A percentile compares a stretch with the other conserved stretches of the same genome.
These are phyloP conservation scores for Amyloporia xantha DNA, from an alignment of 768 basidiomycete species.

Conservation along the genomic window DNA sequence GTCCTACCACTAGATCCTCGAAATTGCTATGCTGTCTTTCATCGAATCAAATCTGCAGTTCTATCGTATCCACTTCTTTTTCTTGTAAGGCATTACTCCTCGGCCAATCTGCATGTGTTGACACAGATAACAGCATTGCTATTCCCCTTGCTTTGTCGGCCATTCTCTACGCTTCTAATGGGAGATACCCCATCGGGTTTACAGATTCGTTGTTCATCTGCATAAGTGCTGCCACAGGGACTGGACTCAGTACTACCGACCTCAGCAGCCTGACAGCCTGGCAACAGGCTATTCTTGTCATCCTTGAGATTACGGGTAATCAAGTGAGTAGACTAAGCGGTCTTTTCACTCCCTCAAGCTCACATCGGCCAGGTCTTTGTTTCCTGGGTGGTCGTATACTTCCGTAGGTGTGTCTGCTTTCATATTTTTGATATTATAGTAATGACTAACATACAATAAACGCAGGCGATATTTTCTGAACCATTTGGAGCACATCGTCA, in stretches of 20 bases:
- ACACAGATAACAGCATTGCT: constrained; percentile 14
- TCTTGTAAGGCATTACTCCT: constrained; percentile 18
- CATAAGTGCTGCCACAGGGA: constrained; percentile 31
- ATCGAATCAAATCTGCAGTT: constrained; percentile 10
- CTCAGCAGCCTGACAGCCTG: constrained; percentile 22
- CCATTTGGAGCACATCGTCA: constrained; percentile 18
- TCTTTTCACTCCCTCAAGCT: not conserved
- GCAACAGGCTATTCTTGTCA: constrained; percentile 23
- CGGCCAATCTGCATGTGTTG: not conserved
- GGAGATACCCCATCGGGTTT: constrained; percentile 26
- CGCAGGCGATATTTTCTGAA: constrained; percentile 18
- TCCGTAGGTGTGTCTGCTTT: constrained; percentile 26
- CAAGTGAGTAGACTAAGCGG: constrained; percentile 17
- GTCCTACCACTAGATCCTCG: not conserved
- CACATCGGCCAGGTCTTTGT: constrained; percentile 25
- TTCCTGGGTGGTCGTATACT: constrained; percentile 33
- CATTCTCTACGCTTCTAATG: constrained; percentile 41
- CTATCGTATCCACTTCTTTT: constrained; percentile 26
- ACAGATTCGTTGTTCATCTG: constrained; percentile 34
- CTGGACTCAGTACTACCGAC: constrained; percentile 25
- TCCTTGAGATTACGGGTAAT: constrained; percentile 21
- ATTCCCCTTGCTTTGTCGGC: constrained; percentile 34
- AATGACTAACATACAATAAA: too few species aligned
- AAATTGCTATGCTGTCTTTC: not conserved
- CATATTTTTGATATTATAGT: too few species aligned